phyloP scores from a whole-genome alignment of 345 rosid species.

The Euphorbia lathyris region DNA sequence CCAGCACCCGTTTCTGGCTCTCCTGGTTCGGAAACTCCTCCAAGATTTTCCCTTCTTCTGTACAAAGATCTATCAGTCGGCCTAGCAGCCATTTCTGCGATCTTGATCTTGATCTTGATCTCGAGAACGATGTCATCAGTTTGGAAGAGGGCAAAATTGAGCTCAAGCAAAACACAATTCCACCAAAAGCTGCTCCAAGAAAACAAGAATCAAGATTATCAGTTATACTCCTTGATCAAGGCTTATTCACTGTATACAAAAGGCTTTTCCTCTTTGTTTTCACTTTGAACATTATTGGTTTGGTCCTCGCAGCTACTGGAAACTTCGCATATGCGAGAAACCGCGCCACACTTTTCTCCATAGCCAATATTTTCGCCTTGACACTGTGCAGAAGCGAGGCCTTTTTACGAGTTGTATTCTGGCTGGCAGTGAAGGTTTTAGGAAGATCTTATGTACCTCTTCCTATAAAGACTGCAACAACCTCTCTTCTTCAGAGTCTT shows the following conservation, averaged over 20 bases:
- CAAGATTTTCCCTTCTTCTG: not conserved
- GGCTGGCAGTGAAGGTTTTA: conserved; percentile 48
- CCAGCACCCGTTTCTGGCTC: conserved; percentile 26
- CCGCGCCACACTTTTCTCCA: conserved; percentile 60
- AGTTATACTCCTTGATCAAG: conserved; percentile 76
- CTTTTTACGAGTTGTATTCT: conserved; percentile 52
- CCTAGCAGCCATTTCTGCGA: conserved; percentile 78
- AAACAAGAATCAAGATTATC: conserved; percentile 58
- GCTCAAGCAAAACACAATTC: conserved; percentile 12
- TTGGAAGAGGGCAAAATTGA: conserved; percentile 43
- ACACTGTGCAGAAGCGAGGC: conserved; percentile 83
- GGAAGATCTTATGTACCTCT: conserved; percentile 63
- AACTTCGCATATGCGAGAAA: conserved; percentile 63
- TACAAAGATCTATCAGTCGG: conserved; percentile 43
- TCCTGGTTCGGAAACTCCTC: conserved; percentile 36
- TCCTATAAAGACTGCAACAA: conserved; percentile 49
- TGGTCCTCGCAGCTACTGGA: conserved; percentile 60
- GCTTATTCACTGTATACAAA: conserved; percentile 72
- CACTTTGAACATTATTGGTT: conserved; percentile 43
- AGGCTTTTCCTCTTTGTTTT: conserved; percentile 51
- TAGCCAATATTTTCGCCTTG: conserved; percentile 61
- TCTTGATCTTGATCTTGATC: conserved; percentile 40
- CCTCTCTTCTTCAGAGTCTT: conserved; percentile 70
- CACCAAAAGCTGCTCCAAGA: conserved; percentile 33
- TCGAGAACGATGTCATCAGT: not conserved